Percentiles rank a stretch among this genome's conserved stretches.
phyloP scores from a whole-genome alignment of 306 rosid species.

The Cajanus cajan region DNA sequence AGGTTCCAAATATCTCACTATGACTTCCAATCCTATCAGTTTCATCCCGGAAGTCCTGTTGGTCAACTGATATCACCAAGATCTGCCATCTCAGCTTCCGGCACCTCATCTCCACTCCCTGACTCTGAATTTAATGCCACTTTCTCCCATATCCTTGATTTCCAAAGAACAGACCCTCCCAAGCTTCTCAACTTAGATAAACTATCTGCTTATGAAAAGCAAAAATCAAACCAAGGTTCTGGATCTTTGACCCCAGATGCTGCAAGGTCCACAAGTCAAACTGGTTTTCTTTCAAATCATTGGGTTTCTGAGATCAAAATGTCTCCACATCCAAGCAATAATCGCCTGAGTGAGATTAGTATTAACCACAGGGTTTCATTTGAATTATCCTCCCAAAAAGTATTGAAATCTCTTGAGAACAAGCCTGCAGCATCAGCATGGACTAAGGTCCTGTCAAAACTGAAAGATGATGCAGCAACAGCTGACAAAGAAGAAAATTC shows the following conservation, averaged over 20 bases:
- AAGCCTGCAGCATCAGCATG: constrained; percentile 37
- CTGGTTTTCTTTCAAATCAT: constrained; percentile 30
- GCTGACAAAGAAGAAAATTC: constrained; percentile 31
- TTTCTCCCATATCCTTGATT: constrained; percentile 52
- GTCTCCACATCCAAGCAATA: constrained; percentile 37
- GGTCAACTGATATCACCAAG: constrained; percentile 91
- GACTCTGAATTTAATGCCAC: constrained; percentile 53
- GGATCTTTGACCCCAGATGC: constrained; percentile 49
- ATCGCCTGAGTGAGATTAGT: constrained; percentile 22
- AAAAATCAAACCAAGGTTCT: constrained; percentile 42
- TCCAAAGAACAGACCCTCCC: constrained; percentile 55
- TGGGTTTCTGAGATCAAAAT: constrained; percentile 42
- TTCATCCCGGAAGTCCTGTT: constrained; percentile 92
- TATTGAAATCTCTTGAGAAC: constrained; percentile 33
- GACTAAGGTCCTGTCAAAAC: constrained; percentile 31
- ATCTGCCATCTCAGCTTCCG: constrained; percentile 82
- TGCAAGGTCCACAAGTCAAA: constrained; percentile 27
- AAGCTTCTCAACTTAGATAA: constrained; percentile 65
- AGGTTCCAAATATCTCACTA: constrained; percentile 66
- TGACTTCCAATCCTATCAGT: constrained; percentile 86
- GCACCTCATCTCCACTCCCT: constrained; percentile 79
- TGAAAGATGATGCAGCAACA: constrained; percentile 27
- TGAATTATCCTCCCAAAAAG: constrained; percentile 39
- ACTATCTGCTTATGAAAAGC: constrained; percentile 53
- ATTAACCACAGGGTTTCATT: constrained; percentile 46